phyloP scores from a whole-genome alignment of 2,329 filamentous ascomycete species.

The Aspergillus fijiensis region DNA sequence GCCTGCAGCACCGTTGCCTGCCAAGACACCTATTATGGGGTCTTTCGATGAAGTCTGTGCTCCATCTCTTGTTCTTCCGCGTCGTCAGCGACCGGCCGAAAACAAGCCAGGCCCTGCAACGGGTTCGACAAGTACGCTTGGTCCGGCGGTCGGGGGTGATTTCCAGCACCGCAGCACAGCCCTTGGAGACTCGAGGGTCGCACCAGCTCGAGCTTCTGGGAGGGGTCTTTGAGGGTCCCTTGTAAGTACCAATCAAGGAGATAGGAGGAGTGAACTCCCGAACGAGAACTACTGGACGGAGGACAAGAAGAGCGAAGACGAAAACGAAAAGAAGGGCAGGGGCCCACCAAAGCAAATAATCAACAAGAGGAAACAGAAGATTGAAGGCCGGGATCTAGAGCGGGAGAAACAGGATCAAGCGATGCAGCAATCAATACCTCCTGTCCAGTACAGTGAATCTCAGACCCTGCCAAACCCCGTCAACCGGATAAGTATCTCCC shows the following conservation, averaged over 20 bases:
- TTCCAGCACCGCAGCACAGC: neutral
- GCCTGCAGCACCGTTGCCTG: slow-evolving; percentile 14
- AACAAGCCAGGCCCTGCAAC: neutral
- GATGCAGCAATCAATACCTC: neutral
- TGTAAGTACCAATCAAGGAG: too few relatives aligned
- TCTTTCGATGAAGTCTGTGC: slow-evolving; percentile 18
- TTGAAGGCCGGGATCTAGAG: neutral
- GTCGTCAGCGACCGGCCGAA: slow-evolving; percentile 12
- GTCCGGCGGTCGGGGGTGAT: neutral
- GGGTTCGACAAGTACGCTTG: neutral
- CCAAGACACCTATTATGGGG: slow-evolving; percentile 15
- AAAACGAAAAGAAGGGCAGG: neutral
- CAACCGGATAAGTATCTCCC: neutral
- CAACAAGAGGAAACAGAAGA: neutral
- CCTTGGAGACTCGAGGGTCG: neutral
- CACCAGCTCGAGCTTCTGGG: neutral
- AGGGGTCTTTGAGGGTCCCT: neutral
- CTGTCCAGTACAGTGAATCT: neutral
- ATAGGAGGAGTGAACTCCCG: neutral
- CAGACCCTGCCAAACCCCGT: neutral
- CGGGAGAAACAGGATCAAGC: neutral
- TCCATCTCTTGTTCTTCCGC: slow-evolving; percentile 1
- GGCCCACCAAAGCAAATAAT: neutral
- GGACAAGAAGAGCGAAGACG: neutral
- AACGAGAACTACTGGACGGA: neutral